phyloP scores from a whole-genome alignment of 2,329 filamentous ascomycete genomes.

The Botrytis aclada region DNA sequence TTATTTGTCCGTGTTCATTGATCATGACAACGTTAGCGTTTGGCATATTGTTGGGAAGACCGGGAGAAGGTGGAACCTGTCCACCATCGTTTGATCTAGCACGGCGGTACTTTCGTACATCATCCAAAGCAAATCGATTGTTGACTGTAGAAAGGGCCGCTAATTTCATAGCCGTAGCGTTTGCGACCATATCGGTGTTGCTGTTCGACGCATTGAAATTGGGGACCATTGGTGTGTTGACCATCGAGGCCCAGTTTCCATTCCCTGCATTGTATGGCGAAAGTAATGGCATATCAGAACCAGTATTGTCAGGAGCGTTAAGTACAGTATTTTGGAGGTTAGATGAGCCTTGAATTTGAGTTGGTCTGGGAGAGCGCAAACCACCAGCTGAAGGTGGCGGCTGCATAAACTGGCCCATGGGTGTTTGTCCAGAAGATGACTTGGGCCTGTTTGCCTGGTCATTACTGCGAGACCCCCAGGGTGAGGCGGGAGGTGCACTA shows the following conservation, averaged over 20 bases:
- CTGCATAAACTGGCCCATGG: slow-evolving; percentile 95
- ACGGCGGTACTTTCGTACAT: slow-evolving; percentile 93
- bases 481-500: slow-evolving; percentile 66
- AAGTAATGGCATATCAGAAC: slow-evolving; percentile 73
- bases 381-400: slow-evolving; percentile 65
- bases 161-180: slow-evolving; percentile 98
- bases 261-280: slow-evolving; percentile 79
- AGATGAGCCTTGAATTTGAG: slow-evolving; percentile 60
- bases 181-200: slow-evolving; percentile 85
- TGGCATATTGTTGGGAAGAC: slow-evolving; percentile 61
- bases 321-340: slow-evolving; percentile 84
- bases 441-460: slow-evolving; percentile 65
- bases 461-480: slow-evolving; percentile 63
- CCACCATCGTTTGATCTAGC: slow-evolving; percentile 81
- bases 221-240: slow-evolving; percentile 92
- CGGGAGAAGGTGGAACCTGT: slow-evolving; percentile 64
- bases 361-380: slow-evolving; percentile 72
- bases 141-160: slow-evolving; percentile 96
- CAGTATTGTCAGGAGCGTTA: slow-evolving; percentile 65
- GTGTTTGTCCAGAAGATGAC: slow-evolving; percentile 71
- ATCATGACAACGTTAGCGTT: slow-evolving; percentile 86
- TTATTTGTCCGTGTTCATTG: slow-evolving; percentile 84
- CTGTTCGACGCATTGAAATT: slow-evolving; percentile 65
- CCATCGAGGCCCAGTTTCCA: slow-evolving; percentile 97
- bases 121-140: slow-evolving; percentile 94